A percentile compares a stretch with the other conserved stretches of the same genome.
Evolutionary conservation across 164 flowering plant genomes (phyloP).

Genomic region (Magnolia sinica): DNA sequence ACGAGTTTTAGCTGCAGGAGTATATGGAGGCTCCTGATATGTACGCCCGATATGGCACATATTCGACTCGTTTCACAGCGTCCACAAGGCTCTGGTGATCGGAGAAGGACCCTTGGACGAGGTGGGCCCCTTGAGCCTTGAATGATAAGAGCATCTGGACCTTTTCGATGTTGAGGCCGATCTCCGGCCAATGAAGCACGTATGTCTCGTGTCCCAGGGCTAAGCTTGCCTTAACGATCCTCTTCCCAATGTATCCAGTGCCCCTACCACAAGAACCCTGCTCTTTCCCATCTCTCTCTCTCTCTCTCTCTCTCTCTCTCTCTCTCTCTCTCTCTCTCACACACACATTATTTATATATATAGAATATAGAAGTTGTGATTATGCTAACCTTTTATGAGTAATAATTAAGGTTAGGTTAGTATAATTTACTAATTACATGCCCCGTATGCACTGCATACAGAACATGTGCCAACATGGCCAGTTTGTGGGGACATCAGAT

Average conservation of each 20-base stretch:
- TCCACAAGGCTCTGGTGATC: slow-evolving; percentile 61
- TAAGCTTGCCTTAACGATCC: slow-evolving; percentile 61
- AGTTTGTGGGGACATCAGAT: too few relatives aligned
- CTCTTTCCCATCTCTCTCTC: slow-evolving; percentile 34
- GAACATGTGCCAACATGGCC: too few relatives aligned
- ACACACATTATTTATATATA: too few relatives aligned
- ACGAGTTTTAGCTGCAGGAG: slow-evolving; percentile 66
- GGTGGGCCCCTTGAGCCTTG: slow-evolving; percentile 52
- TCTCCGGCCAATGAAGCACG: slow-evolving; percentile 47
- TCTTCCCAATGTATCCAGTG: slow-evolving; percentile 60
- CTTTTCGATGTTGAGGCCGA: slow-evolving; percentile 62
- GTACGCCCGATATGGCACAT: slow-evolving; percentile 62
- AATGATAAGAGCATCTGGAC: slow-evolving; percentile 46
- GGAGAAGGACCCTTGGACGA: slow-evolving; percentile 44
- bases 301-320: slow-evolving; percentile 8
- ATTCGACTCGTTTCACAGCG: slow-evolving; percentile 66
- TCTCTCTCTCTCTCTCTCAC: too few relatives aligned
- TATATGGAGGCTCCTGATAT: slow-evolving; percentile 50
- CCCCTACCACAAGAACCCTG: slow-evolving; percentile 61
- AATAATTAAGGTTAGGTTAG: too few relatives aligned
- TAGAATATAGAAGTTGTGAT: too few relatives aligned
- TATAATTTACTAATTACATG: too few relatives aligned
- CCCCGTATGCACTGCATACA: too few relatives aligned
- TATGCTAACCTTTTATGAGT: too few relatives aligned
- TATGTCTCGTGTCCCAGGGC: slow-evolving; percentile 48